Base-by-base conservation (phyloP, 2,329 filamentous ascomycete genomes). In the Malbranchea zuffiana region DNA sequence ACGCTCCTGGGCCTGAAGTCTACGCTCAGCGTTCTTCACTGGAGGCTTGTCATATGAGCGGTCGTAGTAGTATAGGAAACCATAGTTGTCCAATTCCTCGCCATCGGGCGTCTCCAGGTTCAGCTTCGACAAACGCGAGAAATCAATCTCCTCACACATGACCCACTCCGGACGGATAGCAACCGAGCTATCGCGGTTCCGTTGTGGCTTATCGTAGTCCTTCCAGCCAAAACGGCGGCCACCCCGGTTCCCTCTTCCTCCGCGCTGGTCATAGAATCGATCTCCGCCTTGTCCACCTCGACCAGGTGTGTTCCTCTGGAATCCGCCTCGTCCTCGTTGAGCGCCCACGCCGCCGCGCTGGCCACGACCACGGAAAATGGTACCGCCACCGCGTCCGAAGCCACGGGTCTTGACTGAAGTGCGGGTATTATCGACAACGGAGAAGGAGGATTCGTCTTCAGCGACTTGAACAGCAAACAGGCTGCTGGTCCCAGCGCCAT, bases 11-110 rank as follows among this genome's bases (percentile, higher is more conserved):
- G 87, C 77, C 46, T 79, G 80, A 53, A 96, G 76, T 66, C 85
- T 90, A 61, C 80, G 80, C 72, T 95, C 84, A 19, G 81, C 74
- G 41, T 79, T 79, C 72, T 92, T 92, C 57, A 92, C 85, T 16
- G 86, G 82, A 49, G 80, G 75, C 74, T 94, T 94, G 68, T 98
- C 90, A 69, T 82, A 95, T 42, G 78, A 77, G 52, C 88, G 83
- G 68, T 98, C 90, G 66, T 98, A 98, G 74, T 90, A 85, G 77
- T 96, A 88, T 39, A 98, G 73, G 78, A 96, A 98, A 47, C 90
- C 90, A 61, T 95, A 96, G 62, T 76, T 79, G 50, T 94, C 88
- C 44, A 98, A 66, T 56, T 98, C 90, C 66, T 98, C 90, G 55
- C 90, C 90, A 35, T 93, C 85, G 50, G 88, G 84, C 11, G 86